Conservation (phyloP, 129 eudicot genomes). For the Daucus carota region DNA sequence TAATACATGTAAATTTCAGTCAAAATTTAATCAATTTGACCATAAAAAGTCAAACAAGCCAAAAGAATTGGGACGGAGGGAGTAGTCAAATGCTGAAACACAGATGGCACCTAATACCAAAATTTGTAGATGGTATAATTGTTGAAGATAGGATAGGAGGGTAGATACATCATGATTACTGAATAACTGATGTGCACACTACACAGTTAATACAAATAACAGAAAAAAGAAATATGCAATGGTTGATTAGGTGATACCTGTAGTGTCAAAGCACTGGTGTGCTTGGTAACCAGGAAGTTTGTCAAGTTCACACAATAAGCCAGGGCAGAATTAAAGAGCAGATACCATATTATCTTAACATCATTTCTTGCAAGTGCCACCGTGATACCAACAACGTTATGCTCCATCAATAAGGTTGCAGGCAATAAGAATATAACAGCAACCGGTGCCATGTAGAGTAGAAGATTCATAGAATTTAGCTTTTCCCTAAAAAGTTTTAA, state of each 20-base stretch:
- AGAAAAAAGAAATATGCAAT: background rate
- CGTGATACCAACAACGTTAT: slow-evolving; percentile 21
- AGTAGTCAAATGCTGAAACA: background rate
- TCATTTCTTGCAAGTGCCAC: slow-evolving; percentile 23
- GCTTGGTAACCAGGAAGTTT: slow-evolving; percentile 19
- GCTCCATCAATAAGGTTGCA: slow-evolving; percentile 21
- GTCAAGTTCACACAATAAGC: slow-evolving; percentile 23
- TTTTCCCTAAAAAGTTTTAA: slow-evolving; percentile 15
- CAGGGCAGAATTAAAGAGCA: slow-evolving; percentile 22
- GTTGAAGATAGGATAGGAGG: background rate
- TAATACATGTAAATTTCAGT: too few species aligned
- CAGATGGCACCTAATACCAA: background rate
- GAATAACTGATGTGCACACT: background rate
- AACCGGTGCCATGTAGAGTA: slow-evolving; percentile 22
- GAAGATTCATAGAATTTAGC: slow-evolving; percentile 23
- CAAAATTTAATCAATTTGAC: too few species aligned
- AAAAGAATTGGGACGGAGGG: too few species aligned
- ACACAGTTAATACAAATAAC: background rate
- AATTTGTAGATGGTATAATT: background rate
- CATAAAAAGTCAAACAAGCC: too few species aligned
- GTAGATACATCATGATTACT: background rate
- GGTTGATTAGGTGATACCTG: slow-evolving; percentile 11
- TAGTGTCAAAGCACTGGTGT: slow-evolving; percentile 24
- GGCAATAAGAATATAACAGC: slow-evolving; percentile 22
- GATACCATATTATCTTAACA: slow-evolving; percentile 22